Evolutionary conservation across 345 rosid species (phyloP).

Genomic region (Hibiscus tridactylites): DNA sequence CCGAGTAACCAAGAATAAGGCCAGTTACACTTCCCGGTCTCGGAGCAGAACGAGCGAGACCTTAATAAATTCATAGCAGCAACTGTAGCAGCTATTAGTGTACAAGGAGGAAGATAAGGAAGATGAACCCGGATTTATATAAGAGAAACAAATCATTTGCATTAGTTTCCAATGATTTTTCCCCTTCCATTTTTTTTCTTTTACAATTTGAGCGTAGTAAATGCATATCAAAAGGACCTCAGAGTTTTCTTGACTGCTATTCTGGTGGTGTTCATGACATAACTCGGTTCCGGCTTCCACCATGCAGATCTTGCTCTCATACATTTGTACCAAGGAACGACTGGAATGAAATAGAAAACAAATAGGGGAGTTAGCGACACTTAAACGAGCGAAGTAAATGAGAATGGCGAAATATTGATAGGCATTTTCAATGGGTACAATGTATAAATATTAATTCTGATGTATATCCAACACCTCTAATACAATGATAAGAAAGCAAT

Average conservation of each 20-base stretch:
- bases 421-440: background rate
- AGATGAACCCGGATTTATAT: conserved; percentile 21
- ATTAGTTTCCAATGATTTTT: conserved; percentile 20
- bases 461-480: background rate
- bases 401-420: background rate
- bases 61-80: background rate
- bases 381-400: background rate
- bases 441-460: background rate
- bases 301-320: conserved; percentile 20
- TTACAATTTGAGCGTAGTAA: conserved; percentile 27
- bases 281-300: conserved; percentile 3
- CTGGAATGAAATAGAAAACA: conserved; percentile 23
- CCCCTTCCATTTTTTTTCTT: conserved; percentile 24
- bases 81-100: conserved; percentile 2
- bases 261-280: conserved; percentile 7
- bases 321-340: conserved; percentile 46
- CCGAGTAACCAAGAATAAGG: background rate
- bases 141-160: conserved; percentile 15
- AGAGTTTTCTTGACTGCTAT: conserved; percentile 13
- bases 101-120: conserved; percentile 19
- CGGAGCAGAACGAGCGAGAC: background rate
- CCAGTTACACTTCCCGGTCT: background rate
- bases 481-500: background rate
- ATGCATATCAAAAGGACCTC: conserved; percentile 23
- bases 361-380: background rate